Evolutionary conservation across 2,329 filamentous ascomycete species (phyloP).

Genomic region (Calonectria pseudoreteaudii): DNA sequence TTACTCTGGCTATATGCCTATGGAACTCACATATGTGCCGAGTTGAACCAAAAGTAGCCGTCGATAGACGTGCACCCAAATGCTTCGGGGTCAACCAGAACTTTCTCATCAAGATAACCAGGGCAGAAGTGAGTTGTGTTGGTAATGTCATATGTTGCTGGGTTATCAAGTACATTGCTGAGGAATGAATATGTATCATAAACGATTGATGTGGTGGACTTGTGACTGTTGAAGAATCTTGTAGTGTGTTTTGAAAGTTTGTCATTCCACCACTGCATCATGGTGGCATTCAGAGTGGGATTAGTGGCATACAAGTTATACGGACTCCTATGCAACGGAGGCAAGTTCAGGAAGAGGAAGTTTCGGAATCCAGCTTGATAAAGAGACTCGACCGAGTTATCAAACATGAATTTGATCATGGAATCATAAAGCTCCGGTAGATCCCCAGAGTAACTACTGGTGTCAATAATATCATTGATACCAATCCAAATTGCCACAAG

Average conservation of each 20-base stretch:
- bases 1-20: too few relatives aligned
- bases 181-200: conserved; percentile 22
- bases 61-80: conserved; percentile 6
- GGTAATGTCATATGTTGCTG: background rate
- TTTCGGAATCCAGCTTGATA: conserved; percentile 16
- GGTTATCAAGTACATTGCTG: conserved; percentile 12
- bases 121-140: conserved; percentile 19
- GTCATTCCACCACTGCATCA: conserved; percentile 20
- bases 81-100: background rate
- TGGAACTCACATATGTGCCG: conserved; percentile 18
- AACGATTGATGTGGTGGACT: conserved; percentile 6
- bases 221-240: background rate
- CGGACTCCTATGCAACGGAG: conserved; percentile 17
- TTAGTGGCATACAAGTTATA: background rate
- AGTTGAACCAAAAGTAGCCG: conserved; percentile 22
- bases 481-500: conserved; percentile 26
- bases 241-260: background rate
- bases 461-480: conserved; percentile 21
- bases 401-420: conserved; percentile 16
- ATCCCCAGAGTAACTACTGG: background rate
- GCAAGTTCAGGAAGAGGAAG: conserved; percentile 23
- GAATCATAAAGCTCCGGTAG: conserved; percentile 12
- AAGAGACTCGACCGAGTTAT: conserved; percentile 1
- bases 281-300: background rate
- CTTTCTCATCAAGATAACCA: background rate